Evolutionary conservation across 495 filamentous ascomycete species (phyloP).

Genomic region (Xylaria telfairii): DNA sequence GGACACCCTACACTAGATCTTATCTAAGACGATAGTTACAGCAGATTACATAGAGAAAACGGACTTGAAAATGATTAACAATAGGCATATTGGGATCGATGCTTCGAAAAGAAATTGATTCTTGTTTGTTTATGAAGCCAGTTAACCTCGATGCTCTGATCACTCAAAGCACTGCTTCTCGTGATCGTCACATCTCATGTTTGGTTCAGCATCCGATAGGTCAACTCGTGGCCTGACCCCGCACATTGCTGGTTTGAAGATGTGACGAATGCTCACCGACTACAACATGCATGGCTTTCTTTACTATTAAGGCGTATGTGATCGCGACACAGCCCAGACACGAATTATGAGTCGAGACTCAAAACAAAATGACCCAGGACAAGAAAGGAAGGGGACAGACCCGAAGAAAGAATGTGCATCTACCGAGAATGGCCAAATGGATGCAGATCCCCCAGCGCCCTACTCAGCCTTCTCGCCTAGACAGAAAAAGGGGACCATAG

Average conservation of each 20-base stretch:
- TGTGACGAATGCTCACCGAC: not conserved
- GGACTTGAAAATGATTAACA: too few species aligned
- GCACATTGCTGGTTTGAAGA: not conserved
- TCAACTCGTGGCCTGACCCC: not conserved
- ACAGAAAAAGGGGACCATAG: slow-evolving; percentile 32
- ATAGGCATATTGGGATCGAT: not conserved
- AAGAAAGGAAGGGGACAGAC: not conserved
- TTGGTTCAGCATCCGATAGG: not conserved
- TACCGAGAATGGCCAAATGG: not conserved
- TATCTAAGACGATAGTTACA: too few species aligned
- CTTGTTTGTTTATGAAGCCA: not conserved
- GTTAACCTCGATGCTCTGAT: not conserved
- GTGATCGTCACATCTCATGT: not conserved
- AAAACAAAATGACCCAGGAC: too few species aligned
- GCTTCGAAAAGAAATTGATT: not conserved
- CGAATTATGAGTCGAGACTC: not conserved
- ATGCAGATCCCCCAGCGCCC: not conserved
- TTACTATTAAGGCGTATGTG: not conserved
- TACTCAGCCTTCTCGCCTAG: not conserved
- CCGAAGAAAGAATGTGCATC: not conserved
- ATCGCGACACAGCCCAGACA: not conserved
- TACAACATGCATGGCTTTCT: not conserved
- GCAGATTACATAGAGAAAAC: too few species aligned
- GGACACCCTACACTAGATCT: too few species aligned
- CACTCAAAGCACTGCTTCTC: not conserved